Evolutionary conservation across 2,329 filamentous ascomycete species (phyloP).

Genomic region (Metarhizium guizhouense): DNA sequence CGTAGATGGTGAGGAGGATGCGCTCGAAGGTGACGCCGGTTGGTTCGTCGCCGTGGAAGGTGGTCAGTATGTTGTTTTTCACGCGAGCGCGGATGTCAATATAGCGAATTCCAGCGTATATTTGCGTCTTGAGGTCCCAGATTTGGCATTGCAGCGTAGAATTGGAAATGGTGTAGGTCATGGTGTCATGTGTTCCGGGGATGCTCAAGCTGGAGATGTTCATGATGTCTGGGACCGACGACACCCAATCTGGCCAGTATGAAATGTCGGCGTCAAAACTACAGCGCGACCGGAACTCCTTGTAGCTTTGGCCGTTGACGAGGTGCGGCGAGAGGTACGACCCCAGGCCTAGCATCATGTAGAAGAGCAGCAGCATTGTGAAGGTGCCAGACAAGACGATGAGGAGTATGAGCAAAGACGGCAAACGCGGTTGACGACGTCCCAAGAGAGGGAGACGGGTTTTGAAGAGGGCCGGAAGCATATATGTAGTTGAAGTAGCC

Average conservation of each 20-base stretch:
- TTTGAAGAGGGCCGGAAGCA: too few relatives aligned
- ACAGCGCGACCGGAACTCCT: slow-evolving; percentile 21
- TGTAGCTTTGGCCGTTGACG: slow-evolving; percentile 15
- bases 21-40: slow-evolving; percentile 36
- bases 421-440: background rate
- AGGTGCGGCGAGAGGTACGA: slow-evolving; percentile 14
- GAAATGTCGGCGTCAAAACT: slow-evolving; percentile 32
- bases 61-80: slow-evolving; percentile 31
- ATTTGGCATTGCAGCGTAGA: slow-evolving; percentile 38
- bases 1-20: slow-evolving; percentile 33
- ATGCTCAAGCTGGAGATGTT: slow-evolving; percentile 36
- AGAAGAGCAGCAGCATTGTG: slow-evolving; percentile 5
- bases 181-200: slow-evolving; percentile 44
- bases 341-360: slow-evolving; percentile 15
- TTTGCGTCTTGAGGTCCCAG: slow-evolving; percentile 33
- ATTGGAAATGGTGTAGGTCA: slow-evolving; percentile 33
- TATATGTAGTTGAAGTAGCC: too few relatives aligned
- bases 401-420: background rate
- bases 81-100: slow-evolving; percentile 39
- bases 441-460: background rate
- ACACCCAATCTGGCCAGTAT: slow-evolving; percentile 33
- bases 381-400: background rate
- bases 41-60: slow-evolving; percentile 37
- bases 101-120: slow-evolving; percentile 38
- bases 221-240: slow-evolving; percentile 28